Percentiles rank a stretch among this genome's conserved stretches.
Evolutionary conservation across 1,139 yeast species (phyloP).

Genomic region (Suhomyces anneliseae): DNA sequence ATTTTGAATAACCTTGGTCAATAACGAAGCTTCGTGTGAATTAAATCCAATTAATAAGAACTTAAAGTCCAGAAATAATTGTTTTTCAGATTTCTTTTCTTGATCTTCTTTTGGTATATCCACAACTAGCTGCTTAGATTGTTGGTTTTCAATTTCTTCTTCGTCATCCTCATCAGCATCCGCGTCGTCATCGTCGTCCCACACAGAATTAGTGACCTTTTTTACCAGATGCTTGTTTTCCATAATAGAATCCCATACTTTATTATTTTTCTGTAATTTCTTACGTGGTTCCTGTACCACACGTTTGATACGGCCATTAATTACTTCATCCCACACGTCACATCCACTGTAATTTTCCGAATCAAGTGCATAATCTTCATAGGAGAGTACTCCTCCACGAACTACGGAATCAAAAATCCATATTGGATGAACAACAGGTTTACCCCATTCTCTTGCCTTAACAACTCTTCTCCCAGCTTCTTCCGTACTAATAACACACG

Average conservation of each 20-base stretch:
- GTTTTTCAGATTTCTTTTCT: neutral
- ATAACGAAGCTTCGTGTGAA: slow-evolving; percentile 28
- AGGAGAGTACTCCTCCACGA: slow-evolving; percentile 60
- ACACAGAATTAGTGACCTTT: slow-evolving; percentile 23
- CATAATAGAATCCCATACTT: slow-evolving; percentile 56
- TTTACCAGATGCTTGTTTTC: slow-evolving; percentile 22
- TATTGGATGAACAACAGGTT: slow-evolving; percentile 69
- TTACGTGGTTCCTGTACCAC: slow-evolving; percentile 11
- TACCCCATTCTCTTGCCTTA: slow-evolving; percentile 66
- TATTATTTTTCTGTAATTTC: slow-evolving; percentile 25
- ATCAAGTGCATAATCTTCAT: slow-evolving; percentile 39
- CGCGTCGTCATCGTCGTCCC: slow-evolving; percentile 29
- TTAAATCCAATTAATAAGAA: slow-evolving; percentile 44
- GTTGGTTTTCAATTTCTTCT: slow-evolving; percentile 1
- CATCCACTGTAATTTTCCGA: slow-evolving; percentile 42
- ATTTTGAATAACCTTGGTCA: slow-evolving; percentile 37
- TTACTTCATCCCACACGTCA: slow-evolving; percentile 46
- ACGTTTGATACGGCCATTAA: slow-evolving; percentile 2
- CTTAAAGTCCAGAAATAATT: slow-evolving; percentile 34
- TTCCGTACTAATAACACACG: slow-evolving; percentile 56
- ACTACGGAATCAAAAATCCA: slow-evolving; percentile 69
- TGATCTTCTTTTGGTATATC: neutral
- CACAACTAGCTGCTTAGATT: neutral
- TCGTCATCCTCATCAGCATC: slow-evolving; percentile 12
- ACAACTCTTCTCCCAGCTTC: slow-evolving; percentile 59